Evolutionary conservation across 768 basidiomycete genomes (phyloP), one percentile per base, ranked within the genome.

Genomic region (Tylopilus rubrobrunneus): DNA sequence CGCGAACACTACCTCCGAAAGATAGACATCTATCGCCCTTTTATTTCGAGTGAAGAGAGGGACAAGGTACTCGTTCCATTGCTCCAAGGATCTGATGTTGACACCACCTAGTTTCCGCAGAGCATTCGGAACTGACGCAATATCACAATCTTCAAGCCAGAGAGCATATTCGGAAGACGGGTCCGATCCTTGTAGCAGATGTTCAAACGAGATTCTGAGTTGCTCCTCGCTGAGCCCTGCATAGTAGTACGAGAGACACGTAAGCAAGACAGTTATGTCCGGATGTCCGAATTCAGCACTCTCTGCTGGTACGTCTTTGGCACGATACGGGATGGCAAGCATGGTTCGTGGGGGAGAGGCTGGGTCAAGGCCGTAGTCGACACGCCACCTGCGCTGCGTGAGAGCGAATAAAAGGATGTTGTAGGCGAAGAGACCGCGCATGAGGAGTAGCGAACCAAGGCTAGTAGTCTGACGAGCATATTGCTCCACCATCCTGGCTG

Each of bases 261-360:
- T 37, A 5, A 37, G 36, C 3, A 37, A 5, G 7, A 17, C 17
- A 6, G 36, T 17, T 6, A 37, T 37, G 15, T 37, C 36, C 6
- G 36, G 36, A 6, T 37, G 36, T 2, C 36, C 36, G 36, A 37
- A 37, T n/a, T 75, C 73, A 8, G 73, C 73, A 25, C 64, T 60
- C 40, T 62, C 53, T 8, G 73, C 60, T 1, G 73, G 73, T 19
- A 70, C 56, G 23, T 74, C 74, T 51, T 69, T 74, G 0, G 73
- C 74, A 2, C 71, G 62, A 21, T 73, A 74, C 0, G 73, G 73
- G 2, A 74, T 73, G 1, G 73, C 73, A 2, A 74, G 58, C 60
- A 63, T 58, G 0, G 73, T 73, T 9, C 73, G 68, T 21, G 33
- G 2, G 4, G 56, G 14, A 1, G 36, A 37, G 3, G 36, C 17